These are phyloP conservation scores for Calonectria leucothoes DNA, from an alignment of 2,329 filamentous ascomycete species.

Conservation along the genomic window DNA sequence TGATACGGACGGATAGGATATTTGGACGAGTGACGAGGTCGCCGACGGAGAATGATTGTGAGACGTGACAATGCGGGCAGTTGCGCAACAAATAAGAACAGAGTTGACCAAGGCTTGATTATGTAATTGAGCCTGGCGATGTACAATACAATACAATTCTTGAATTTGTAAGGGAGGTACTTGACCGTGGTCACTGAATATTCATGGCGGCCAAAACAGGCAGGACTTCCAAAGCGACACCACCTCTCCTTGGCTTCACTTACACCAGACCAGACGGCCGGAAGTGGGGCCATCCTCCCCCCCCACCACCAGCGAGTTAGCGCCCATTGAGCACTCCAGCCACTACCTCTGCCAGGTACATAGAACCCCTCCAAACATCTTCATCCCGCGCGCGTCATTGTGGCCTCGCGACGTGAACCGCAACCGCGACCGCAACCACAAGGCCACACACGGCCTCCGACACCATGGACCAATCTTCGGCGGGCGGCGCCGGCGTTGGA, in stretches of 20 bases:
- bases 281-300: conserved; percentile 2
- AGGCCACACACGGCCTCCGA: background rate
- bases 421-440: background rate
- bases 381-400: conserved; percentile 7
- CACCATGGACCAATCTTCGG: conserved; percentile 38
- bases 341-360: background rate
- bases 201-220: too few relatives aligned
- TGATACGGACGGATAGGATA: conserved; percentile 10
- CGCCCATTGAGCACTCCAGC: background rate
- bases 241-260: background rate
- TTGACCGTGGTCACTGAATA: too few relatives aligned
- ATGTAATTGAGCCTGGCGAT: background rate
- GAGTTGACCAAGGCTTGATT: background rate
- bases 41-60: too few relatives aligned
- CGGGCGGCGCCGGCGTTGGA: conserved; percentile 19
- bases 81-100: background rate
- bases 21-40: background rate
- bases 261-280: background rate
- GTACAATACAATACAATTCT: background rate
- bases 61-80: background rate
- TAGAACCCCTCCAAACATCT: conserved; percentile 19
- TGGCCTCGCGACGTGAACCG: background rate
- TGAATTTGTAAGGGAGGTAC: too few relatives aligned
- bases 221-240: background rate
- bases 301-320: too few relatives aligned